Base-by-base conservation (phyloP, 2,329 filamentous ascomycete genomes). In the Diaporthe vexans region DNA sequence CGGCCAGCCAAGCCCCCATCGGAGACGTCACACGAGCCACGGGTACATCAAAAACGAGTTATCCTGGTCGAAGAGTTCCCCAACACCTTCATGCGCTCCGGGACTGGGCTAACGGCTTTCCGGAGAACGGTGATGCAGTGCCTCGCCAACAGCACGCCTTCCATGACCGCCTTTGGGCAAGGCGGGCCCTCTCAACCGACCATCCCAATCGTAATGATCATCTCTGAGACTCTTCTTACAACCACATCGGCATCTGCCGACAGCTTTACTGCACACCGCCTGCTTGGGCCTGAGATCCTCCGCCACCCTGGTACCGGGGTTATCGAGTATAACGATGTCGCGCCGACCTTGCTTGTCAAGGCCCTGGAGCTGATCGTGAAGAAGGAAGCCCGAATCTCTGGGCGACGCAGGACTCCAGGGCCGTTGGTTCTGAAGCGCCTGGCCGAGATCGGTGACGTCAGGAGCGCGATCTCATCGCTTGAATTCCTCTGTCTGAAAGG, bases 261-360 rank as follows among this genome's bases (percentile, higher is more conserved):
- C 80, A 98, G 94, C 82, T 95, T 98, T 79, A 99, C 97, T 0
- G 95, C 95, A 0, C 94, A 98, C 84, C 91, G 95, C 33, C 85
- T 99, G 24, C 90, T 99, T 4, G 97, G 97, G 0, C 93, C 95
- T 0, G 94, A 97, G 77, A 94, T 99, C 57, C 88, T 95, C 19
- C 91, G 93, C 56, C 95, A 98, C 82, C 92, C 94, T 0, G 92
- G 92, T 19, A 92, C 95, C 2, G 91, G 90, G 11, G 87, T 94
- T 7, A 94, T 99, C 77, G 95, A 98, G 77, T 99, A 98, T 84
- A 99, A 99, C 79, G 90, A 94, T 17, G 93, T 99, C 75, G 97
- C 97, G 0, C 92, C 95, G 0, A 97, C 96, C 0, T 90, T 96
- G 56, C 89, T 99, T 79, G 88, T 91, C 17, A 98, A 96, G 83